phyloP scores from a whole-genome alignment of 352 stramenopile genomes.

The Pythium dissotocum region DNA sequence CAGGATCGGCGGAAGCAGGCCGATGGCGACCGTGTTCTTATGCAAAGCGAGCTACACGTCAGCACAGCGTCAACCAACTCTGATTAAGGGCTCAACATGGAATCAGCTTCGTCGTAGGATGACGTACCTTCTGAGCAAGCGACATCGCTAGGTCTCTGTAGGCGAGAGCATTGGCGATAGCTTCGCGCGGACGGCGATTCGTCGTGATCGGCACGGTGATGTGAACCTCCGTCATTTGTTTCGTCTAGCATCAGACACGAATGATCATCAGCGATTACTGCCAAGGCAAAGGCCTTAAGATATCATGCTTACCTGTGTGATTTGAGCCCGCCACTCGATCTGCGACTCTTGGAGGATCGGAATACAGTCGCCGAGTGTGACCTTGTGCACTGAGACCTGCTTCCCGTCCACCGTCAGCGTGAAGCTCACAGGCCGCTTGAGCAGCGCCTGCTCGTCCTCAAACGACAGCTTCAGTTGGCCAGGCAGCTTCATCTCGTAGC shows the following conservation, averaged over 20 bases:
- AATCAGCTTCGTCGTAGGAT: not conserved
- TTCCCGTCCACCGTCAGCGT: slow-evolving; percentile 31
- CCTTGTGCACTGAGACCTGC: slow-evolving; percentile 34
- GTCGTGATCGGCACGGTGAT: slow-evolving; percentile 44
- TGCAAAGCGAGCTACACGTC: slow-evolving; percentile 49
- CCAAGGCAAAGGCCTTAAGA: not conserved
- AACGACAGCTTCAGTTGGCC: slow-evolving; percentile 37
- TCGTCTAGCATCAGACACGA: not conserved
- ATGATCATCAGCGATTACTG: not conserved
- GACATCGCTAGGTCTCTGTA: slow-evolving; percentile 40
- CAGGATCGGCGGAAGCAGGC: slow-evolving; percentile 45
- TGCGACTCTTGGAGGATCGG: slow-evolving; percentile 46
- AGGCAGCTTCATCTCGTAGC: slow-evolving; percentile 27
- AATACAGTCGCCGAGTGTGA: slow-evolving; percentile 50
- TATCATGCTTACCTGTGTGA: slow-evolving; percentile 9
- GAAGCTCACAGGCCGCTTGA: slow-evolving; percentile 45
- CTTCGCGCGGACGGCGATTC: slow-evolving; percentile 42
- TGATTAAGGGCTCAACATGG: not conserved
- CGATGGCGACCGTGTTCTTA: slow-evolving; percentile 55
- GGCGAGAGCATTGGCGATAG: slow-evolving; percentile 40
- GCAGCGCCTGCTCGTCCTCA: slow-evolving; percentile 39
- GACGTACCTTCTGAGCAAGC: slow-evolving; percentile 44
- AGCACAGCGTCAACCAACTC: not conserved
- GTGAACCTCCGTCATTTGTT: slow-evolving; percentile 36
- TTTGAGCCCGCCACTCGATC: slow-evolving; percentile 36